These are phyloP conservation scores for Fraxinus angustifolia DNA, from an alignment of 305 asterid genomes.

Conservation along the genomic window DNA sequence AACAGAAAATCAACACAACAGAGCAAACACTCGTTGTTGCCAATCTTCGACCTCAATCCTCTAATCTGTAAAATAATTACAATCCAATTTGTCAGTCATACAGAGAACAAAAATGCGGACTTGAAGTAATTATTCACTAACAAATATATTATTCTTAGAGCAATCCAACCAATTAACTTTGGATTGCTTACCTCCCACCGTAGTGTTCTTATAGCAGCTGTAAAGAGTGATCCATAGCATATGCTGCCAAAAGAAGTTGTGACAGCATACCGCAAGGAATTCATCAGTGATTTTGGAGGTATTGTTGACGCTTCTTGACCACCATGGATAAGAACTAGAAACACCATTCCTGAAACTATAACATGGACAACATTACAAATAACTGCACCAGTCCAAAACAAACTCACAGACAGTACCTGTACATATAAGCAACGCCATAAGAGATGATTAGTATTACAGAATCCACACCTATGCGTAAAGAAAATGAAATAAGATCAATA, in stretches of 20 bases:
- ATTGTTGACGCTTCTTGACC: constrained; percentile 70
- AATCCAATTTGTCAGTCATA: neutral
- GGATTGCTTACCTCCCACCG: constrained; percentile 80
- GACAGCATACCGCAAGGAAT: constrained; percentile 63
- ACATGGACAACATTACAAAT: constrained; percentile 85
- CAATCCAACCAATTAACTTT: neutral
- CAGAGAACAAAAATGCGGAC: too few relatives aligned
- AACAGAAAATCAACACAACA: constrained; percentile 93
- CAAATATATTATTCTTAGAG: too few relatives aligned
- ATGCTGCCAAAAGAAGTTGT: constrained; percentile 97
- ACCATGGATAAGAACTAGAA: constrained; percentile 82
- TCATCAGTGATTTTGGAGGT: constrained; percentile 77
- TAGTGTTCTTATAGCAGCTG: constrained; percentile 86
- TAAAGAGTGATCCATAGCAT: constrained; percentile 96
- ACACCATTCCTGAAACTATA: constrained; percentile 90
- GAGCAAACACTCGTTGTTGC: constrained; percentile 88
- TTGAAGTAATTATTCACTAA: neutral
- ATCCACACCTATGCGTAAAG: constrained; percentile 12
- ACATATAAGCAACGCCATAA: constrained; percentile 20
- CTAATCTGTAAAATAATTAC: constrained; percentile 58
- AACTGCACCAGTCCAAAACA: constrained; percentile 99
- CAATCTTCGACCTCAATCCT: constrained; percentile 96
- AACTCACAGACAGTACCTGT: constrained; percentile 82
- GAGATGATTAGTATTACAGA: constrained; percentile 2
- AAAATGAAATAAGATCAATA: constrained; percentile 48